Evolutionary conservation across 352 stramenopile genomes (phyloP), one percentile per base, ranked within the genome.

Genomic region (Pythium dissimile): DNA sequence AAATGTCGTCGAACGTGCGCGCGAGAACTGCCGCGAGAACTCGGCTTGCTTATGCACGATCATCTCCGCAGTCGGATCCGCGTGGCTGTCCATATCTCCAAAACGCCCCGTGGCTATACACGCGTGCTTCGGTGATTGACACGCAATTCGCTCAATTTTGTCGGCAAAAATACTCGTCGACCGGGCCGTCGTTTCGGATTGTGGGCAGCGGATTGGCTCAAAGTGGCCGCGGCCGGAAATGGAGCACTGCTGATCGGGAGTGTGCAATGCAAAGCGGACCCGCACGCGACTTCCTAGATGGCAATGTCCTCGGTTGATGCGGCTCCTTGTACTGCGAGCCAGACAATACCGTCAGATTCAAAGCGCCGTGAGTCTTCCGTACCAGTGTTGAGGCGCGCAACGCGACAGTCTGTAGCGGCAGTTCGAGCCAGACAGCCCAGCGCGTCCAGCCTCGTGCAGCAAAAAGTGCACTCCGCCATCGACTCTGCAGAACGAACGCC

Each of bases 401-500:
- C n/a, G n/a, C n/a, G n/a, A n/a, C n/a, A n/a, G n/a, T n/a, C n/a
- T n/a, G n/a, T n/a, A n/a, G n/a, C n/a, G n/a, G n/a, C n/a, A n/a
- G n/a, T n/a, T n/a, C n/a, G n/a, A n/a, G 21, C 18, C 13, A 31
- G 28, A 4, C 42, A 42, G 21, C 13, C 23, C 4, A 59, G 35
- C 30, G 20, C 31, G 4, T 47, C 66, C n/a, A 91, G 81, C 39
- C 59, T 84, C 20, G 54, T 88, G 26, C 77, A 87, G 31, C 75
- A 84, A 31, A 87, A 88, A 54, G 72, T 92, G 3, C 77, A 88
- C 16, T 62, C 59, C 0, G 81, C 81, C n/a, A 48, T 92, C 21
- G 65, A 69, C 15, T 68, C 76, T 12, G 79, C 79, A 7, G 77
- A 87, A 52, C 76, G 73, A 57, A 67, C 72, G 0, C 39, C 52